Base-by-base conservation (phyloP, 139 green algal genomes). In the Nannochloris sp. region DNA sequence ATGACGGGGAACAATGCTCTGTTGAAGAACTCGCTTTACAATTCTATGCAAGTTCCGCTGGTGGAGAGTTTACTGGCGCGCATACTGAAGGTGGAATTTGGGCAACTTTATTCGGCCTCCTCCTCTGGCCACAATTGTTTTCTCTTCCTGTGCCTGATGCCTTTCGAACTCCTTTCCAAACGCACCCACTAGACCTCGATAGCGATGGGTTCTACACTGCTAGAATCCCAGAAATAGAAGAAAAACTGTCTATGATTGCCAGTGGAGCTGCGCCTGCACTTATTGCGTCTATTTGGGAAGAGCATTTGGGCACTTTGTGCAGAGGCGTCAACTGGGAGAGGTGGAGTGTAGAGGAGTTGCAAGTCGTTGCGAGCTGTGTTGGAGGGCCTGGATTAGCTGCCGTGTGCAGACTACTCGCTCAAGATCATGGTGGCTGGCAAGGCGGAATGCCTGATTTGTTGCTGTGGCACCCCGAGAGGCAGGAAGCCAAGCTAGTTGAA, bases 361-460 rank as follows among this genome's bases (percentile, higher is more conserved):
- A 73, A 33, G 66, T 81, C 5, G 85, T 96, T 32, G 75, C 65
- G 23, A 38, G 71, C 56, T 96, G 89, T 71, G 64, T 96, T 7
- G 85, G 87, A 0, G 75, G 77, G 6, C 38, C 69, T 6, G 78
- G 78, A 7, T 71, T 96, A 29, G 83, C 86, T 2, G 80, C 75
- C 1, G 76, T 96, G 45, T 87, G 78, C 51, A 73, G 79, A 31
- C 72, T 92, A 55, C 70, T 96, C 31, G 85, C 82, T 2, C 69
- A 92, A 63, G 88, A 96, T 64, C 77, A 84, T 54, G 62, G 38
- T 30, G 81, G 81, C 33, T 86, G 70, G 74, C 38, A 59, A 66
- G 73, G 84, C 30, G 89, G 87, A 35, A 87, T 95, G 85, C 89
- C 90, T 1, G 90, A 96, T 71, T 65, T 96, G 73, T 68, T 96